Conservation (phyloP, 345 rosid genomes). For the Gossypium bickii region DNA sequence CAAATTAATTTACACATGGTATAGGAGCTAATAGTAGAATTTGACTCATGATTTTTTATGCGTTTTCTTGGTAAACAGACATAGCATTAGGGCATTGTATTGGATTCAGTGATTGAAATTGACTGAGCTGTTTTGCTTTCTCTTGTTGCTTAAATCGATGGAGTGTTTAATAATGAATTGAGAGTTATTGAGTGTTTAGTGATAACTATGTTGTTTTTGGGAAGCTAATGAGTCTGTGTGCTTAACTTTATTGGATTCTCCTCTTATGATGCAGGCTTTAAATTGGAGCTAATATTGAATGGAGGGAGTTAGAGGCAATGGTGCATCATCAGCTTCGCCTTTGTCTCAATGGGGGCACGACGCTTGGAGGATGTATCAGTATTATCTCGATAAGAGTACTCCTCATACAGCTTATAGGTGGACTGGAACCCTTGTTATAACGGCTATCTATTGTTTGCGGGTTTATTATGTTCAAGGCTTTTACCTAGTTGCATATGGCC, state of each 20-base stretch:
- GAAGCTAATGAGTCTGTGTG: neutral
- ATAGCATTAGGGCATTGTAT: neutral
- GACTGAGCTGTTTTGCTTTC: neutral
- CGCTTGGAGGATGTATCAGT: slow-evolving; percentile 76
- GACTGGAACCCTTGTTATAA: slow-evolving; percentile 62
- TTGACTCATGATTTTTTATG: neutral
- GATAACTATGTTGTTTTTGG: neutral
- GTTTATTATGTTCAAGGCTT: slow-evolving; percentile 78
- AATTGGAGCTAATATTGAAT: slow-evolving; percentile 34
- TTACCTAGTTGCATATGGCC: slow-evolving; percentile 81
- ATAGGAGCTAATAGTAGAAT: too few species aligned
- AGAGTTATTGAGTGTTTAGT: neutral
- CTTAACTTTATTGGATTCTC: slow-evolving; percentile 13
- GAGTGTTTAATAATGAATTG: neutral
- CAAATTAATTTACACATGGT: too few species aligned
- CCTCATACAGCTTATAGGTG: slow-evolving; percentile 80
- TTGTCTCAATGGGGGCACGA: slow-evolving; percentile 61
- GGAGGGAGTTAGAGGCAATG: slow-evolving; percentile 74
- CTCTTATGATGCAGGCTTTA: slow-evolving; percentile 24
- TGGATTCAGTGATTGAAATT: neutral
- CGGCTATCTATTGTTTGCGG: slow-evolving; percentile 55
- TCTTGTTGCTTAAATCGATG: neutral
- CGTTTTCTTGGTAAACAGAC: slow-evolving; percentile 3
- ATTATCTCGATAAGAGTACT: slow-evolving; percentile 81
- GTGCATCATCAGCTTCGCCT: slow-evolving; percentile 52